Percentiles rank a stretch among this genome's conserved stretches.
phyloP scores from a whole-genome alignment of 148 eudicot genomes.

The Dianthus caryophyllus region DNA sequence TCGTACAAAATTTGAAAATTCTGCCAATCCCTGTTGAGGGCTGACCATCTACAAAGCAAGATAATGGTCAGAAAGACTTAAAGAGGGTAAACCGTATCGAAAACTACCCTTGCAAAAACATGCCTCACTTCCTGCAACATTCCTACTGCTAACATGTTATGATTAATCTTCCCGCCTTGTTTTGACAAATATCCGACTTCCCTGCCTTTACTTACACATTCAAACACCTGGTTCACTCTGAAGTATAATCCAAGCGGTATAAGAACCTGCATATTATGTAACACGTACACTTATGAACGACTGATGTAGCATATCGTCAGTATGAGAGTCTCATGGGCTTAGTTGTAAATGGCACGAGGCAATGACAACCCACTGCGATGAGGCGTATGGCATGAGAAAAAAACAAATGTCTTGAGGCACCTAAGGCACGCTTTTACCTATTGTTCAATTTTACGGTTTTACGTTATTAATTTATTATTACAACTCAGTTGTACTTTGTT shows the following conservation, averaged over 20 bases:
- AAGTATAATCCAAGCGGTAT: slow-evolving; percentile 49
- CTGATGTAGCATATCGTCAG: no score
- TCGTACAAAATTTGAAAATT: not conserved
- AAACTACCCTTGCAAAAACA: slow-evolving; percentile 75
- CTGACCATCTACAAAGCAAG: not conserved
- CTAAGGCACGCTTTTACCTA: no score
- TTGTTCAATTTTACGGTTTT: no score
- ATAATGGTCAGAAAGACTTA: slow-evolving; percentile 7
- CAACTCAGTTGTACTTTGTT: no score
- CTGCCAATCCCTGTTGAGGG: not conserved
- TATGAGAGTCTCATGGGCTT: no score
- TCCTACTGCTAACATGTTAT: slow-evolving; percentile 54
- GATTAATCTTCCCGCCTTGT: slow-evolving; percentile 58
- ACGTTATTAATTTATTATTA: no score
- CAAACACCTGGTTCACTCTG: slow-evolving; percentile 48
- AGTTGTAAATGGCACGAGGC: no score
- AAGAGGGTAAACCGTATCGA: slow-evolving; percentile 66
- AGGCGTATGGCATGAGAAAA: no score
- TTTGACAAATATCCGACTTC: slow-evolving; percentile 47
- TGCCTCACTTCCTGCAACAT: slow-evolving; percentile 59
- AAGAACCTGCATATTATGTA: slow-evolving; percentile 55
- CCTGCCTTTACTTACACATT: slow-evolving; percentile 51
- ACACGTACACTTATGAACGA: no score
- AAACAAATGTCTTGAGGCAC: no score
- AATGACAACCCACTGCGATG: no score